These are phyloP conservation scores for Ophiostoma quercus DNA, from an alignment of 2,329 filamentous ascomycete species.

Conservation along the genomic window DNA sequence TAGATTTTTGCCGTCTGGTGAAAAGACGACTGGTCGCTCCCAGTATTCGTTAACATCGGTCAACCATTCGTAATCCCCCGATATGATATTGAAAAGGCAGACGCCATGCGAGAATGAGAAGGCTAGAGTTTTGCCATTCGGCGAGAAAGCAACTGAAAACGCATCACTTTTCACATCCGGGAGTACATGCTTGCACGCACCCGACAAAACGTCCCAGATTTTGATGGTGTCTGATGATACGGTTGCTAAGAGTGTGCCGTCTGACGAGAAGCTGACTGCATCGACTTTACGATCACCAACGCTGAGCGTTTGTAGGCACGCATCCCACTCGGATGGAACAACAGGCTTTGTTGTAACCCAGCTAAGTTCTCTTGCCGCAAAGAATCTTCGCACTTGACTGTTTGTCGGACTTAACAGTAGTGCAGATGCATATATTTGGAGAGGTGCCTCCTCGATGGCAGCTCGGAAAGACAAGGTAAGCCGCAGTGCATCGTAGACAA, in stretches of 20 bases:
- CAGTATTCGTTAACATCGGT: no score
- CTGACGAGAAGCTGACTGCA: not conserved
- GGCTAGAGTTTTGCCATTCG: not conserved
- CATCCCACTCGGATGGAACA: not conserved
- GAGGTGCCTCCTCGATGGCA: not conserved
- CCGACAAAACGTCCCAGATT: not conserved
- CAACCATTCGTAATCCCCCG: not conserved
- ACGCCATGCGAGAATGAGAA: not conserved
- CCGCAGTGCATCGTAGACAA: conserved; percentile 7
- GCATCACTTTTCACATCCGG: not conserved
- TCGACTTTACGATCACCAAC: accelerated
- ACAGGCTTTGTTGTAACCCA: not conserved
- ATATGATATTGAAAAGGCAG: not conserved
- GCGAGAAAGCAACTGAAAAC: not conserved
- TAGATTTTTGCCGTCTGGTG: not conserved
- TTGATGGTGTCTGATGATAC: not conserved
- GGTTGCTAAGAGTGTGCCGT: not conserved
- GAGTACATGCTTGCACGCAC: not conserved
- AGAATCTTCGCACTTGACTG: not conserved
- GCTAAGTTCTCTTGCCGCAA: not conserved
- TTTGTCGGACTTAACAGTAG: not conserved
- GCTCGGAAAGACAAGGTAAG: not conserved
- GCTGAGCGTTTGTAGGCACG: not conserved
- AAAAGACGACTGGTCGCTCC: not conserved
- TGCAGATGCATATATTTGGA: not conserved